phyloP scores from a whole-genome alignment of 2,329 filamentous ascomycete genomes.

The Xylaria sp. region DNA sequence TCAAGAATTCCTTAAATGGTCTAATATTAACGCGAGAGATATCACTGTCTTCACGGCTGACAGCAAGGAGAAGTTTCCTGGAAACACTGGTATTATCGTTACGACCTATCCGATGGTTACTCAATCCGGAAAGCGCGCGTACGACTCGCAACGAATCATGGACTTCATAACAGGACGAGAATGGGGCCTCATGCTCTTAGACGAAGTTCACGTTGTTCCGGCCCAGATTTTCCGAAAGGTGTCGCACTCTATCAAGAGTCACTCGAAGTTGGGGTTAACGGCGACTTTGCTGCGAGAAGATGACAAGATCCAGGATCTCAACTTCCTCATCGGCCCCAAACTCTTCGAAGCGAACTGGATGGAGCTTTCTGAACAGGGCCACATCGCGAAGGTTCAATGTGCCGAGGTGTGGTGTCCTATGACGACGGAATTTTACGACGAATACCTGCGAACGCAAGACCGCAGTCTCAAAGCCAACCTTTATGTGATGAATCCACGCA shows the following conservation, averaged over 20 bases:
- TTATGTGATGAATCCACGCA: constrained; percentile 96
- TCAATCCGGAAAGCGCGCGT: constrained; percentile 75
- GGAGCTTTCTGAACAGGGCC: constrained; percentile 92
- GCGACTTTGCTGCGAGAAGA: constrained; percentile 93
- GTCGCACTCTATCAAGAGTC: constrained; percentile 86
- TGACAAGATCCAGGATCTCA: constrained; percentile 95
- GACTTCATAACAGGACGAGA: constrained; percentile 82
- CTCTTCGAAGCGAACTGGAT: constrained; percentile 99
- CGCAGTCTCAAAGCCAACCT: constrained; percentile 44
- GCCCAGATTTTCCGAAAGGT: constrained; percentile 95
- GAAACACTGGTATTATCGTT: constrained; percentile 92
- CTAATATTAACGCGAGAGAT: constrained; percentile 87
- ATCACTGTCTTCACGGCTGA: constrained; percentile 94
- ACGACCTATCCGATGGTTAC: constrained; percentile 99
- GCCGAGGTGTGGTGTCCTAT: constrained; percentile 99
- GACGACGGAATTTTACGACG: constrained; percentile 96
- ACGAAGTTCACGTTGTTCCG: constrained; percentile 97
- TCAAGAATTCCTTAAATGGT: constrained; percentile 96
- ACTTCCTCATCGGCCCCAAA: constrained; percentile 96
- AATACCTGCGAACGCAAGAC: constrained; percentile 62
- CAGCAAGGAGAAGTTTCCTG: constrained; percentile 75
- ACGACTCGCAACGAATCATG: constrained; percentile 97
- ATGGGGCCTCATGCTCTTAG: constrained; percentile 95
- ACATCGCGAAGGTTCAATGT: constrained; percentile 95
- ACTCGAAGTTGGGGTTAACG: constrained; percentile 90